phyloP scores from a whole-genome alignment of 1,139 yeast genomes.

The Sugiyamaella novakii region DNA sequence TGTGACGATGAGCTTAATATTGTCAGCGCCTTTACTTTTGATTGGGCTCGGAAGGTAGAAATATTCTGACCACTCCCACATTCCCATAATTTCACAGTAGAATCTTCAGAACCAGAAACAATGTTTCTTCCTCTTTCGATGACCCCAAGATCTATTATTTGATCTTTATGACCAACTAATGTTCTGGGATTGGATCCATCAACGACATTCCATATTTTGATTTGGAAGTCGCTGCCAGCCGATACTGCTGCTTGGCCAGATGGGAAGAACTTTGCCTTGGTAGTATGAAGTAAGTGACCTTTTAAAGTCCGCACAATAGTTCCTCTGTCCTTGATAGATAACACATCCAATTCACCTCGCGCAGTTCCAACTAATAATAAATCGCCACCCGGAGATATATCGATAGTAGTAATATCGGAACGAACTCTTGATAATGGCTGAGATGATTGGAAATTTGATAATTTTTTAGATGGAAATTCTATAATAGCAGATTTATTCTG shows the following conservation, averaged over 20 bases:
- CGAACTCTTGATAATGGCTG: slow-evolving; percentile 4
- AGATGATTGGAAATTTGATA: slow-evolving; percentile 11
- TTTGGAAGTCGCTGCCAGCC: slow-evolving; percentile 56
- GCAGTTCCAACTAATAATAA: slow-evolving; percentile 49
- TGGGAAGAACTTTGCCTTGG: slow-evolving; percentile 53
- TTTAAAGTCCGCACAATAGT: slow-evolving; percentile 31
- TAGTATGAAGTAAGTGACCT: slow-evolving; percentile 52
- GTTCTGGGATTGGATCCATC: slow-evolving; percentile 55
- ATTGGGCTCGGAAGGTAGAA: slow-evolving; percentile 41
- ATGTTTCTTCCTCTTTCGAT: slow-evolving; percentile 69
- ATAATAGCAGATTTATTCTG: neutral
- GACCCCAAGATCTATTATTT: slow-evolving; percentile 50
- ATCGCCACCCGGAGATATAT: slow-evolving; percentile 40
- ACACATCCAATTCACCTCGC: slow-evolving; percentile 45
- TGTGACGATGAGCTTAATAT: slow-evolving; percentile 18
- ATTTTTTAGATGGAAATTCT: slow-evolving; percentile 16
- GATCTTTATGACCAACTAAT: slow-evolving; percentile 50
- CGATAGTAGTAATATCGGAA: slow-evolving; percentile 39
- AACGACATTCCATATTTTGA: slow-evolving; percentile 58
- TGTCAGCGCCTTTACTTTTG: slow-evolving; percentile 23
- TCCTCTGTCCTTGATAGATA: slow-evolving; percentile 23
- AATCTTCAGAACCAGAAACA: slow-evolving; percentile 49
- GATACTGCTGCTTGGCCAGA: slow-evolving; percentile 60
- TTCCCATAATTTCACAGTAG: slow-evolving; percentile 65
- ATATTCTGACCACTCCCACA: slow-evolving; percentile 57